A percentile compares a stretch with the other conserved stretches of the same genome.
These are phyloP conservation scores for Hebeloma cylindrosporum DNA, from an alignment of 768 basidiomycete species.

Conservation along the genomic window DNA sequence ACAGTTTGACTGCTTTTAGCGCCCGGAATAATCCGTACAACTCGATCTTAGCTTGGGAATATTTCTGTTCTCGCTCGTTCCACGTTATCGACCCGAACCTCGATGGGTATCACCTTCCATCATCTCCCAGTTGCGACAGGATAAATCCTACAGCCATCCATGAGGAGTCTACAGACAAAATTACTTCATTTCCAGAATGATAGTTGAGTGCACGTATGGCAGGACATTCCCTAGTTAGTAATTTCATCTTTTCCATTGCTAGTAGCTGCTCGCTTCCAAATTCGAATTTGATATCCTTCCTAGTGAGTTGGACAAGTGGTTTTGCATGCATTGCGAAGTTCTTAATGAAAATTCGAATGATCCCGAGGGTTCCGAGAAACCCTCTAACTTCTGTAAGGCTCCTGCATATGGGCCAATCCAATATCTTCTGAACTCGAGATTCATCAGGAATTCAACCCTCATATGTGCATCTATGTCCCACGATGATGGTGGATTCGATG, in stretches of 20 bases:
- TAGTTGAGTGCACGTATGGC: conserved; percentile 16
- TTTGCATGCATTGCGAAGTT: conserved; percentile 18
- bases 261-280: conserved; percentile 25
- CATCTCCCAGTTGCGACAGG: conserved; percentile 7
- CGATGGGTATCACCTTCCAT: conserved; percentile 9
- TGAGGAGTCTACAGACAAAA: conserved; percentile 17
- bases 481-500: conserved; percentile 4
- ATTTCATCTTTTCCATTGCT: conserved; percentile 13
- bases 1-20: background rate
- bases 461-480: conserved; percentile 32
- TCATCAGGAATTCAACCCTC: conserved; percentile 31
- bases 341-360: conserved; percentile 28
- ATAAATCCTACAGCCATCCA: conserved; percentile 15
- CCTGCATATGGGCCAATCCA: background rate
- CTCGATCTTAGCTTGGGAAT: conserved; percentile 1
- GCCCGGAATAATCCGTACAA: background rate
- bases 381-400: conserved; percentile 1
- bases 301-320: conserved; percentile 24
- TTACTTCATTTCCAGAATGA: conserved; percentile 6
- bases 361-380: conserved; percentile 2
- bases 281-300: conserved; percentile 25
- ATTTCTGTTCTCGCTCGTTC: conserved; percentile 4
- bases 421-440: conserved; percentile 22
- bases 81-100: conserved; percentile 6
- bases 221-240: background rate